Conservation (phyloP, 257 asterid genomes). For the Salvia rosmarinus region DNA sequence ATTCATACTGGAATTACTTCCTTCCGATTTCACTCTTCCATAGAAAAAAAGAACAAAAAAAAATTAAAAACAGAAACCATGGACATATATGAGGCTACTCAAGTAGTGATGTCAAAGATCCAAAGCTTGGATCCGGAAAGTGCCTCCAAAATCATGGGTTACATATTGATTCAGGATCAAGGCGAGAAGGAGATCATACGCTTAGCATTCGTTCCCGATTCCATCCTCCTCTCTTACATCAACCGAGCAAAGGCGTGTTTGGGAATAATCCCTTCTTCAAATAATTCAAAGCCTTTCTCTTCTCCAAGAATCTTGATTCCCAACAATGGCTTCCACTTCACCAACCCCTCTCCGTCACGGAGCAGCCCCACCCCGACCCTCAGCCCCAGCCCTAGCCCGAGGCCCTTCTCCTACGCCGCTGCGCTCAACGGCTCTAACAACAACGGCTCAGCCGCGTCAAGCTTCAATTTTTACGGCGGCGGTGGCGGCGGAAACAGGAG, state of each 20-base stretch:
- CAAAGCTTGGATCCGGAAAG: constrained; percentile 81
- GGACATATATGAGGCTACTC: constrained; percentile 89
- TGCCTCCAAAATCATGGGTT: constrained; percentile 93
- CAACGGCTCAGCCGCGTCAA: constrained; percentile 33
- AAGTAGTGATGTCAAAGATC: constrained; percentile 78
- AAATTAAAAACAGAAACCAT: constrained; percentile 34
- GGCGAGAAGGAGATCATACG: constrained; percentile 92
- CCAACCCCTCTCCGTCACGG: constrained; percentile 62
- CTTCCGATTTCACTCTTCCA: neutral
- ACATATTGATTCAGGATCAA: constrained; percentile 81
- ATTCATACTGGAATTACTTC: constrained; percentile 24
- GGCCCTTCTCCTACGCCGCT: constrained; percentile 77
- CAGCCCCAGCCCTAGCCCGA: constrained; percentile 40
- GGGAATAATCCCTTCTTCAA: constrained; percentile 49
- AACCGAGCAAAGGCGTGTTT: constrained; percentile 59
- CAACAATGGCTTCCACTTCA: constrained; percentile 55
- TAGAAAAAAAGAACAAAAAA: neutral
- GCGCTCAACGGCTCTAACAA: constrained; percentile 53
- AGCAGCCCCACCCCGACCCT: constrained; percentile 5
- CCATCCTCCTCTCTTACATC: constrained; percentile 52
- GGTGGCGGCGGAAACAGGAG: no score
- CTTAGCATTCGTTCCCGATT: constrained; percentile 79
- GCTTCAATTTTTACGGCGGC: constrained; percentile 53
- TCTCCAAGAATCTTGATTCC: constrained; percentile 68
- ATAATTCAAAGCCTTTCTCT: constrained; percentile 40